Base-by-base conservation (phyloP, 805 yeast species). In the Kluyveromyces nonfermentans region DNA sequence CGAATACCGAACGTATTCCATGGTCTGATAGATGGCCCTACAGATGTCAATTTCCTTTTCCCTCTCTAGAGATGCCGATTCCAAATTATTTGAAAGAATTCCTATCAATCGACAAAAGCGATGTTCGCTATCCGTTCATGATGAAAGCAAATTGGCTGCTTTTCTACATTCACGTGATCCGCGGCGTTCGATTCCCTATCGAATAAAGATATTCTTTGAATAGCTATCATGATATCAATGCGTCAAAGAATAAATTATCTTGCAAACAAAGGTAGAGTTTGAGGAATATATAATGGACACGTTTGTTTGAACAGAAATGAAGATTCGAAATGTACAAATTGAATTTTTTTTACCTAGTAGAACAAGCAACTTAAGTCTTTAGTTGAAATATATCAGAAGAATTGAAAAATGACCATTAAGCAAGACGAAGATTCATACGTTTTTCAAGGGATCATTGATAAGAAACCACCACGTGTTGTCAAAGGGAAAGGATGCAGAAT, bases 401-500 rank as follows among this genome's bases (percentile, higher is more conserved):
- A 33, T 7, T 4, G 40, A 37, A 15, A 20, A 43, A 43, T 43
- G 46, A 45, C 45, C 25, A 40, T 35, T 19, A 45, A 37, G 32
- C 28, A 22, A 25, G 35, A 33, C 31, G 28, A 33, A 33, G 38
- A 53, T 20, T 69, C 75, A 8, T 59, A 67, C 53, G 64, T 70
- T 33, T 72, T 73, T 60, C 76, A 72, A 55, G 70, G 64, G 33
- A 56, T 64, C 42, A 58, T 73, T 41, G 55, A 57, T 47, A 59
- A 67, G 48, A 58, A 56, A 42, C 62, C 65, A 35, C 68, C 71
- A 5, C 62, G 61, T 45, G 71, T 70, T 42, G 64, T 69, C 36
- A 63, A 59, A 16, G 75, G 76, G 38, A 57, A 67, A 35, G 78
- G 78, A 31, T 50, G 60, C 40, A 60, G 59, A 50, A 58, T 74